Conservation (phyloP, 371 early-diverging fungal genomes). For the Mortierella sp. region DNA sequence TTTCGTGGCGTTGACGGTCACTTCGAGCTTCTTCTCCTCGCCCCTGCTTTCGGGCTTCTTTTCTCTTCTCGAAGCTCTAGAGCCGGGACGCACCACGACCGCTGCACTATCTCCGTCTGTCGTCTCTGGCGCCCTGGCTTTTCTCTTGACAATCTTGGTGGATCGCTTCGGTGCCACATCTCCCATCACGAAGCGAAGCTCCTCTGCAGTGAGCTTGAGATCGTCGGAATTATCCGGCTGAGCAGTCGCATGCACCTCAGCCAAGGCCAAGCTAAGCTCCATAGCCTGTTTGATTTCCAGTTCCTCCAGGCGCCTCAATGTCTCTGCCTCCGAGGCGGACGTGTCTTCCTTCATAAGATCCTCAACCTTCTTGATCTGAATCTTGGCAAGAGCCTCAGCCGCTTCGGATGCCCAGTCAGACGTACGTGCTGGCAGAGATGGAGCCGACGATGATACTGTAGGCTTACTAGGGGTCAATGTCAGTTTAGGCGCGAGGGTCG, state of each 20-base stretch:
- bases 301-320: conserved; percentile 34
- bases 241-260: conserved; percentile 16
- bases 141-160: conserved; percentile 39
- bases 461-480: conserved; percentile 39
- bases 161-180: conserved; percentile 46
- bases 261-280: conserved; percentile 40
- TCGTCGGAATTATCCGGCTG: conserved; percentile 1
- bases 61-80: conserved; percentile 15
- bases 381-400: conserved; percentile 38
- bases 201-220: conserved; percentile 46
- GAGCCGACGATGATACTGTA: conserved; percentile 1
- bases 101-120: conserved; percentile 24
- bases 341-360: conserved; percentile 31
- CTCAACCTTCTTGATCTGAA: conserved; percentile 37
- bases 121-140: conserved; percentile 48
- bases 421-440: conserved; percentile 11
- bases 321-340: conserved; percentile 31
- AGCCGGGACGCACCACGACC: conserved; percentile 5
- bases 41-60: not conserved
- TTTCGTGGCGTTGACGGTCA: conserved; percentile 13
- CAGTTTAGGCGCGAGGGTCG: conserved; percentile 47
- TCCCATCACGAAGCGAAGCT: conserved; percentile 48
- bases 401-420: conserved; percentile 54
- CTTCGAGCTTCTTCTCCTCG: not conserved
- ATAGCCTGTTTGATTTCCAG: conserved; percentile 43